A percentile compares a stretch with the other conserved stretches of the same genome.
phyloP scores from a whole-genome alignment of 305 asterid species.

The Petunia hybrid region DNA sequence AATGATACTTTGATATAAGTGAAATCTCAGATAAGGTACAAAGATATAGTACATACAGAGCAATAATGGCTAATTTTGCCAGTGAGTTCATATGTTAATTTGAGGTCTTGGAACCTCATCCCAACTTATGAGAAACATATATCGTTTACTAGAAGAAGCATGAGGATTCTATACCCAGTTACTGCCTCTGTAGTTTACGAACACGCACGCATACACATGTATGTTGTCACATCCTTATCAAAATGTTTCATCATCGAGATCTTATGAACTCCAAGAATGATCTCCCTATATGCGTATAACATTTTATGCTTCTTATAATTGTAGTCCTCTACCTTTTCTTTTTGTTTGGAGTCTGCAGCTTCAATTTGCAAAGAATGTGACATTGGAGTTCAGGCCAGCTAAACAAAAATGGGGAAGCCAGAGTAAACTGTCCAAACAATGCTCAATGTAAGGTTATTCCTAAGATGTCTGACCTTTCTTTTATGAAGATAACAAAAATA shows the following conservation, averaged over 20 bases:
- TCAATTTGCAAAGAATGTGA: conserved; percentile 36
- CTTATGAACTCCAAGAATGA: conserved; percentile 15
- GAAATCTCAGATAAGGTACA: conserved; percentile 2
- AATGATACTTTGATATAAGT: not conserved
- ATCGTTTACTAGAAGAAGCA: not conserved
- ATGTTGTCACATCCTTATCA: not conserved
- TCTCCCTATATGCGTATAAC: not conserved
- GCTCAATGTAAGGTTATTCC: conserved; percentile 31
- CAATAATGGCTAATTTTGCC: not conserved
- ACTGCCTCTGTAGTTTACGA: not conserved
- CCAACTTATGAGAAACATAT: not conserved
- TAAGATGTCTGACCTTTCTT: not conserved
- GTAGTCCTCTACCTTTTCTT: not conserved
- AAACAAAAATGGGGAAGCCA: conserved; percentile 28
- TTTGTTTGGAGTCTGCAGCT: conserved; percentile 27
- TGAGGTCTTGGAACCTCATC: not conserved
- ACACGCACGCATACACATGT: not conserved
- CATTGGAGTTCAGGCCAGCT: conserved; percentile 31
- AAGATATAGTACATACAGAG: not conserved
- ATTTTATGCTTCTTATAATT: conserved; percentile 1
- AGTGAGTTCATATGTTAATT: not conserved
- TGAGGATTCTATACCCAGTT: not conserved
- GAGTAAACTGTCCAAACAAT: conserved; percentile 23
- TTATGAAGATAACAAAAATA: not conserved
- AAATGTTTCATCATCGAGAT: conserved; percentile 10